Percentiles rank a stretch among this genome's conserved stretches.
Evolutionary conservation across 495 filamentous ascomycete genomes (phyloP).

Genomic region (Tetracladium marchalianum): DNA sequence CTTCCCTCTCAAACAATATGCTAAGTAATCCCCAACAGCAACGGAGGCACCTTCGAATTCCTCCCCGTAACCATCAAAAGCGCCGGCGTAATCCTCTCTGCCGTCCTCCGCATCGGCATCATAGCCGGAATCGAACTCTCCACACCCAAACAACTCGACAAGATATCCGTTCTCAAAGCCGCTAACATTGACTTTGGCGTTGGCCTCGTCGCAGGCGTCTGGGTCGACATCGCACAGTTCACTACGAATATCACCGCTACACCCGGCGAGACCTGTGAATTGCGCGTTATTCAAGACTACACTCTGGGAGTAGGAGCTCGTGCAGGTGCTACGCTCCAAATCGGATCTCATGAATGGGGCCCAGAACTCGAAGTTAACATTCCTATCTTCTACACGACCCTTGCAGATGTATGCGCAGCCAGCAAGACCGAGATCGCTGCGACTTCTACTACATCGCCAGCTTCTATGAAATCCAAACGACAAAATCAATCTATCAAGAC

Average conservation of each 20-base stretch:
- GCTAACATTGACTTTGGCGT: constrained; percentile 6
- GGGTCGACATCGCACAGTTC: constrained; percentile 43
- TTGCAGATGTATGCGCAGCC: constrained; percentile 34
- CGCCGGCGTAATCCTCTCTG: constrained; percentile 30
- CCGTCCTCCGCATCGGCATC: constrained; percentile 33
- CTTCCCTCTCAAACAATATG: not conserved
- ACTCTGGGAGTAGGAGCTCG: constrained; percentile 37
- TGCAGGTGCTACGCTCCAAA: constrained; percentile 38
- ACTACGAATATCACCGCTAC: constrained; percentile 33
- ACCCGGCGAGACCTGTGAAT: constrained; percentile 25
- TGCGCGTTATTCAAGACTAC: constrained; percentile 36
- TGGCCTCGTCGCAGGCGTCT: constrained; percentile 37
- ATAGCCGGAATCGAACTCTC: constrained; percentile 32
- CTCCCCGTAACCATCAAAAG: constrained; percentile 39
- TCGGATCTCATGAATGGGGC: constrained; percentile 37
- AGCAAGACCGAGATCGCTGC: constrained; percentile 19
- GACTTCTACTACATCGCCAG: constrained; percentile 18
- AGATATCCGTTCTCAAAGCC: not conserved
- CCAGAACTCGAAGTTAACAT: constrained; percentile 32
- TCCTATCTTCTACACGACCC: constrained; percentile 43
- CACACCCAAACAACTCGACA: not conserved
- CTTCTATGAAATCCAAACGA: constrained; percentile 3
- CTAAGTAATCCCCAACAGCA: constrained; percentile 20
- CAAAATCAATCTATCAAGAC: constrained; percentile 26
- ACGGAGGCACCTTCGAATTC: constrained; percentile 45